These are phyloP conservation scores for Kwoniella shivajii DNA, from an alignment of 1,284 basidiomycete genomes.

Conservation along the genomic window DNA sequence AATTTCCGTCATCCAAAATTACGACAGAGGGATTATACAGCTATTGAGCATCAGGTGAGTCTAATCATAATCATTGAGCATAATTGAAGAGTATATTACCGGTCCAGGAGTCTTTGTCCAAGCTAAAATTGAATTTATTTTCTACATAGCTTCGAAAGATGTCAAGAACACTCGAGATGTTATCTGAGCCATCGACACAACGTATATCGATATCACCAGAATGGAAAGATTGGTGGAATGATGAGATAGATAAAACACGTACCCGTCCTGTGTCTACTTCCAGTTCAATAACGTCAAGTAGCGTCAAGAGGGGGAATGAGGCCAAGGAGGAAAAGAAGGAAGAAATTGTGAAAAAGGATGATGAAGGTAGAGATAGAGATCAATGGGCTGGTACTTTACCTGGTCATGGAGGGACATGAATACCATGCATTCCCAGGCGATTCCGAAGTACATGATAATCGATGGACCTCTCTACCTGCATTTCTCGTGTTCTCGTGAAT, in stretches of 20 bases:
- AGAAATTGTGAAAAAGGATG: conserved; percentile 15
- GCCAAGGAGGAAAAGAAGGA: background rate
- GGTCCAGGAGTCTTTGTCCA: too few relatives aligned
- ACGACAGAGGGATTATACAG: conserved; percentile 48
- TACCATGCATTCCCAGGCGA: background rate
- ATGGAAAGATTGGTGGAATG: conserved; percentile 52
- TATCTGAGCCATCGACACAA: conserved; percentile 43
- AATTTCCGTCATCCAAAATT: conserved; percentile 52
- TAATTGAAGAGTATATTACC: too few relatives aligned
- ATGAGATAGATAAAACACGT: conserved; percentile 24
- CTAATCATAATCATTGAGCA: conserved; percentile 1
- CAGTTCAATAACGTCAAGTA: background rate
- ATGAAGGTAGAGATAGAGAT: conserved; percentile 14
- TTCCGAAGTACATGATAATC: background rate
- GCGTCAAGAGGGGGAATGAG: background rate
- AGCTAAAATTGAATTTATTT: too few relatives aligned
- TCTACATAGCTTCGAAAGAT: conserved; percentile 51
- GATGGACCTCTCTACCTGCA: too few relatives aligned
- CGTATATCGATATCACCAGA: conserved; percentile 44
- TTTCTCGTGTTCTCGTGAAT: too few relatives aligned
- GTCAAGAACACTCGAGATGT: conserved; percentile 49
- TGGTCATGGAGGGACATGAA: conserved; percentile 37
- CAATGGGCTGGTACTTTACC: conserved; percentile 35
- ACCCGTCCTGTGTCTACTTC: background rate
- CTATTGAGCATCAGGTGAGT: conserved; percentile 54